These are phyloP conservation scores for Sporothrix variecibatus DNA, from an alignment of 2,329 filamentous ascomycete species.

Conservation along the genomic window DNA sequence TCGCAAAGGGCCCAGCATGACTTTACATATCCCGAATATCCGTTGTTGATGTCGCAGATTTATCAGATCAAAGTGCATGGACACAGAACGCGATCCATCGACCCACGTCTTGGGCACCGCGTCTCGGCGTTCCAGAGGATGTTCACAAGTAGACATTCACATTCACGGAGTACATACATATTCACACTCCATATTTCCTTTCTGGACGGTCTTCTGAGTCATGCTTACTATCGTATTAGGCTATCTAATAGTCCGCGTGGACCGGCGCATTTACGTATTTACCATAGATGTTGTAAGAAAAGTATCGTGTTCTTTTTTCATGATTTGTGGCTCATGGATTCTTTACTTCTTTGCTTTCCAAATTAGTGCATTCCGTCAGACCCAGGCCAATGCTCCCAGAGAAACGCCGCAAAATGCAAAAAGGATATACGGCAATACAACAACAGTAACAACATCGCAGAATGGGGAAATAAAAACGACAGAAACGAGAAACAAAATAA, in stretches of 20 bases:
- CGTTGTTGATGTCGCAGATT: conserved; percentile 14
- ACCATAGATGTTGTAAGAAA: neutral
- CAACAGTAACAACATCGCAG: neutral
- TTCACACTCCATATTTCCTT: neutral
- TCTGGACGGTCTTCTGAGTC: neutral
- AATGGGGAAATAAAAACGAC: neutral
- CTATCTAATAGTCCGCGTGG: neutral
- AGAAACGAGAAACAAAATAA: neutral
- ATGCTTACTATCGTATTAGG: conserved; percentile 22
- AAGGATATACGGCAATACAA: conserved; percentile 26
- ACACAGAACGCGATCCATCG: neutral
- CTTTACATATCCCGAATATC: conserved; percentile 4
- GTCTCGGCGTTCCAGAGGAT: neutral
- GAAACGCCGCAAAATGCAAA: conserved; percentile 18
- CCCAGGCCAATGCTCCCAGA: neutral
- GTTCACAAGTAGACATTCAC: neutral
- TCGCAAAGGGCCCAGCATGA: neutral
- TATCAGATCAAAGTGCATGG: conserved; percentile 28
- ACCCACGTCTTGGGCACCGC: neutral
- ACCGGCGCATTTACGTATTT: conserved; percentile 3
- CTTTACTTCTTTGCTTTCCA: neutral
- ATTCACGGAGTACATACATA: neutral
- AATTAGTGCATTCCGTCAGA: neutral
- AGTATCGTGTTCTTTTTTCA: neutral
- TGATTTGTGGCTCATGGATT: neutral